Base-by-base conservation (phyloP, 306 rosid species). In the Ochetophila trinervis region DNA sequence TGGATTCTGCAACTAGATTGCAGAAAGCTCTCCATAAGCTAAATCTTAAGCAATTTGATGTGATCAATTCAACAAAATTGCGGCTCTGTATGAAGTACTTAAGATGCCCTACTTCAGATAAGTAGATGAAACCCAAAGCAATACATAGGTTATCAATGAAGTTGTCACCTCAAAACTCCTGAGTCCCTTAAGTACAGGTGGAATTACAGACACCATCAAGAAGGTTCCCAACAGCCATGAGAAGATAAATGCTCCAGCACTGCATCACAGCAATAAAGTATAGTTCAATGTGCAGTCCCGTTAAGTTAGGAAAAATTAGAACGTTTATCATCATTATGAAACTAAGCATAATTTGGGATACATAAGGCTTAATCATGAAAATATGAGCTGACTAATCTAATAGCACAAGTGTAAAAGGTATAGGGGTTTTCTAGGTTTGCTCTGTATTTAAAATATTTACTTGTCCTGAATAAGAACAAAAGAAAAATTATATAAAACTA, bases 161-260 rank as follows among this genome's bases (percentile, higher is more conserved):
- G 90, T 74, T 55, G 84, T 86, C 71, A 87, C 97, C 82, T 93
- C 98, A 79, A 93, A 93, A 72, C 91, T 83, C 72, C 91, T 87
- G 55, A 63, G 79, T 72, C 98, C 98, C 78, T 86, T 93, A 2
- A 93, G 54, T 60, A 87, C 62, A 17, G 98, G 91, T 53, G 97
- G 97, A 73, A 93, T 90, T 66, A 93, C 87, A 56, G 97, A 82
- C 60, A 93, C 98, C 98, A 93, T 89, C 88, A 93, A 84, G 80
- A 93, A 87, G 55, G 98, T 93, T 82, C 97, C 98, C 84, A 93
- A 53, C 59, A 93, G 88, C 98, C 98, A 93, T 12, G 98, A 86
- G 53, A 86, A 3, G 37, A 78, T 75, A 72, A 93, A 93, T 22
- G 97, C 81, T 66, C 91, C 98, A 74, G 68, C 87, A 80, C 98